Conservation (phyloP, 768 basidiomycete species). For the Termitomyces sp. region DNA sequence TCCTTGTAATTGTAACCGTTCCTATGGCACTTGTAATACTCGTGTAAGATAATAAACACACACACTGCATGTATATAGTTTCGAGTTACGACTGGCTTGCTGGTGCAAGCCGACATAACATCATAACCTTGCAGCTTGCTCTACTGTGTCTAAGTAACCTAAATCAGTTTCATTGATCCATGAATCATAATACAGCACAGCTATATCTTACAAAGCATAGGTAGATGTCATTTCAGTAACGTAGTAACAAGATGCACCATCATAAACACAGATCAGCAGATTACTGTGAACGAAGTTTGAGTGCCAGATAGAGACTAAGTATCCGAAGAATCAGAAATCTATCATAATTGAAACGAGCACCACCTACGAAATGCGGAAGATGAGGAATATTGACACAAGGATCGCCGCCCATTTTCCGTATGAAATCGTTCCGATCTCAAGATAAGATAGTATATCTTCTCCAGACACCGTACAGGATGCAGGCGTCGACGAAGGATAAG, state of each 20-base stretch:
- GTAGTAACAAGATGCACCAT: background rate
- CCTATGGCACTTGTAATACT: background rate
- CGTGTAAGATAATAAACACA: background rate
- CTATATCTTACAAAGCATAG: background rate
- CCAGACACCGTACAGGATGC: slow-evolving; percentile 42
- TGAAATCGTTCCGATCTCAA: slow-evolving; percentile 37
- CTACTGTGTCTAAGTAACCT: background rate
- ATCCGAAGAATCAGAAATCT: background rate
- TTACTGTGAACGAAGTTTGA: slow-evolving; percentile 11
- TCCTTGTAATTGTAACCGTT: background rate
- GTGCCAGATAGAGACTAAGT: slow-evolving; percentile 8
- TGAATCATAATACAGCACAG: too few relatives aligned
- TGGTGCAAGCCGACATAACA: background rate
- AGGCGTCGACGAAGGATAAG: slow-evolving; percentile 42
- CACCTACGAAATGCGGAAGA: slow-evolving; percentile 38
- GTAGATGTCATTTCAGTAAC: background rate
- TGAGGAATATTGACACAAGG: slow-evolving; percentile 36
- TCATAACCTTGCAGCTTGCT: background rate
- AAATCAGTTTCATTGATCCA: too few relatives aligned
- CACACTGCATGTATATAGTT: too few relatives aligned
- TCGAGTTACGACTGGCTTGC: background rate
- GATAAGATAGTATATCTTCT: slow-evolving; percentile 40
- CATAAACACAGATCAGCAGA: background rate
- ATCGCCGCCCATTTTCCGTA: slow-evolving; percentile 42
- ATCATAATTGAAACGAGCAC: background rate